Percentiles rank a stretch among this genome's conserved stretches.
Evolutionary conservation across 345 rosid genomes (phyloP).

Genomic region (Citrus trifoliata): DNA sequence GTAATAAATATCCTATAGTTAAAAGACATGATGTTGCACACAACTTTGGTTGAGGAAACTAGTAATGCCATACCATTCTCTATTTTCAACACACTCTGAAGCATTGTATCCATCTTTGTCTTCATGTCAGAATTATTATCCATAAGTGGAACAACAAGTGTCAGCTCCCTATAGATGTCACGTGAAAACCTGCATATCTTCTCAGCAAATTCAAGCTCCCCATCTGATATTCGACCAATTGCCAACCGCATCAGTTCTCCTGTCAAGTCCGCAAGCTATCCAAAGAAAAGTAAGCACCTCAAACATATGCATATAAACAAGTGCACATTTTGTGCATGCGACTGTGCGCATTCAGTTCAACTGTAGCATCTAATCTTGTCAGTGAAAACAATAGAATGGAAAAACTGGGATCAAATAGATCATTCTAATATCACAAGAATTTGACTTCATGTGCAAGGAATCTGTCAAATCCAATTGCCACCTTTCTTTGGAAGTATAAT

Average conservation of each 20-base stretch:
- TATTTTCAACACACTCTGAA: constrained; percentile 85
- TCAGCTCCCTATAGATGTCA: constrained; percentile 77
- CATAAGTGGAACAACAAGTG: constrained; percentile 77
- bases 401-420: neutral
- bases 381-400: neutral
- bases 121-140: constrained; percentile 86
- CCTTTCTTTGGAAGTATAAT: neutral
- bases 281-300: constrained; percentile 12
- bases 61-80: constrained; percentile 61
- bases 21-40: neutral
- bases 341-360: neutral
- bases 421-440: neutral
- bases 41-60: neutral
- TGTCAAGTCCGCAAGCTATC: constrained; percentile 90
- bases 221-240: constrained; percentile 85
- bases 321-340: neutral
- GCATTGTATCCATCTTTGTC: constrained; percentile 85
- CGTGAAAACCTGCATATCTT: constrained; percentile 74
- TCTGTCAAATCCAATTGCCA: neutral
- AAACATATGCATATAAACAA: neutral
- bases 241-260: constrained; percentile 99
- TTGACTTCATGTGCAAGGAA: neutral
- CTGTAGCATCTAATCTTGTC: neutral
- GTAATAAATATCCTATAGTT: neutral
- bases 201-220: constrained; percentile 77